Evolutionary conservation across 106 monocot species (phyloP), one percentile per base, ranked within the genome.

Genomic region (Iris macrosiphon): DNA sequence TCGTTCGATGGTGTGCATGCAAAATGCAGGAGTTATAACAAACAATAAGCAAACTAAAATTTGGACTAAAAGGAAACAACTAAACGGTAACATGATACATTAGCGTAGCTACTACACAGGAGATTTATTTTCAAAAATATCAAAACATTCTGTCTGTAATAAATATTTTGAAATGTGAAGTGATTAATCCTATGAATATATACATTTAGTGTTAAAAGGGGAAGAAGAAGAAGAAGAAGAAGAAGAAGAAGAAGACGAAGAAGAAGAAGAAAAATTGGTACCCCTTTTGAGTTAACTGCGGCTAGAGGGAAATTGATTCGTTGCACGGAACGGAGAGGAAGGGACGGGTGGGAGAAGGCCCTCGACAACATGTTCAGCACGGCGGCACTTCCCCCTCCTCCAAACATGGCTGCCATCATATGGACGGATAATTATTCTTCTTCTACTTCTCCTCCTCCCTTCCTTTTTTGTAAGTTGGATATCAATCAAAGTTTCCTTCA

Each of bases 371-470:
- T 60, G 42, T 20, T 60, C 29, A 43, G 6, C 7, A 60, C 16
- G 9, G 17, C 32, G 35, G 16, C 4, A n/a, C 31, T 12, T 27
- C 60, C 45, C 31, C 60, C 60, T 28, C 41, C 43, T 44, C 60
- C 44, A 17, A 60, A 12, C 60, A 60, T 23, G 3, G 26, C 16
- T 13, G 60, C 43, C 41, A 60, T 45, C 24, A 43, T 55, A 3
- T 34, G n/a, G n/a, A n/a, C n/a, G n/a, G n/a, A n/a, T n/a, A n/a
- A n/a, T n/a, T n/a, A n/a, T n/a, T n/a, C n/a, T n/a, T n/a, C n/a
- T n/a, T n/a, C n/a, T n/a, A n/a, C n/a, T n/a, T n/a, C n/a, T n/a
- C n/a, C n/a, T n/a, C n/a, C n/a, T n/a, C n/a, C n/a, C n/a, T n/a
- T n/a, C n/a, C n/a, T n/a, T n/a, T n/a, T n/a, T n/a, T n/a, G n/a